These are phyloP conservation scores for Cicer arietinum DNA, from an alignment of 306 rosid species.

Conservation along the genomic window DNA sequence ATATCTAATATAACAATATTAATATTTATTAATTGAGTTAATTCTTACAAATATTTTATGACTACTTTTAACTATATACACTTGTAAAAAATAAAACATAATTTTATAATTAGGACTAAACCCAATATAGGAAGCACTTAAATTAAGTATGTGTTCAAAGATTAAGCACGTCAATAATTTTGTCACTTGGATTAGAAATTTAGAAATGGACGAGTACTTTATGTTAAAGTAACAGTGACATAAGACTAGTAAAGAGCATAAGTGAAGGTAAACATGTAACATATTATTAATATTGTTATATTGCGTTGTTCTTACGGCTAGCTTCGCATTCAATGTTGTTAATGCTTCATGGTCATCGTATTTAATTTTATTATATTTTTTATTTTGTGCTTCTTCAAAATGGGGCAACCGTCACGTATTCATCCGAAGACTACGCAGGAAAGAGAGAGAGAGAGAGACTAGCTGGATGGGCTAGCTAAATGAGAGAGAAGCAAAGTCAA, in stretches of 20 bases:
- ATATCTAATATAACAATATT: too few species aligned
- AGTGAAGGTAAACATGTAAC: slow-evolving; percentile 1
- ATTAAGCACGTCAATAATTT: too few species aligned
- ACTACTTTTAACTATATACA: too few species aligned
- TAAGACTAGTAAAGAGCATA: slow-evolving; percentile 34
- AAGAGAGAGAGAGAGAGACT: too few species aligned
- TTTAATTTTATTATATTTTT: slow-evolving; percentile 7
- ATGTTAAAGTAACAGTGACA: slow-evolving; percentile 49
- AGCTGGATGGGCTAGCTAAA: slow-evolving; percentile 39
- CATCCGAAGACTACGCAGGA: slow-evolving; percentile 47
- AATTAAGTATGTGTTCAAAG: too few species aligned
- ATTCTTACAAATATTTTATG: too few species aligned
- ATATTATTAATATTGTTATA: not conserved
- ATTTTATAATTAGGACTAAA: too few species aligned
- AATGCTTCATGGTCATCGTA: slow-evolving; percentile 36
- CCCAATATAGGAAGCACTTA: too few species aligned
- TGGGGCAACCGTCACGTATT: slow-evolving; percentile 51
- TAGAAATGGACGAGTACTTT: slow-evolving; percentile 37
- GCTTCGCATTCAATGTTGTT: slow-evolving; percentile 38
- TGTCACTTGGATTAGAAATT: slow-evolving; percentile 27
- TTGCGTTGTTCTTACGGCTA: slow-evolving; percentile 46
- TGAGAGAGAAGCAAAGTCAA: slow-evolving; percentile 28
- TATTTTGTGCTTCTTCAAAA: not conserved
- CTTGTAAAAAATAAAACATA: too few species aligned
- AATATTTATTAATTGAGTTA: too few species aligned